A percentile compares a stretch with the other conserved stretches of the same genome.
Conservation (phyloP, 2,329 filamentous ascomycete species). For the Ilyonectria sp. region DNA sequence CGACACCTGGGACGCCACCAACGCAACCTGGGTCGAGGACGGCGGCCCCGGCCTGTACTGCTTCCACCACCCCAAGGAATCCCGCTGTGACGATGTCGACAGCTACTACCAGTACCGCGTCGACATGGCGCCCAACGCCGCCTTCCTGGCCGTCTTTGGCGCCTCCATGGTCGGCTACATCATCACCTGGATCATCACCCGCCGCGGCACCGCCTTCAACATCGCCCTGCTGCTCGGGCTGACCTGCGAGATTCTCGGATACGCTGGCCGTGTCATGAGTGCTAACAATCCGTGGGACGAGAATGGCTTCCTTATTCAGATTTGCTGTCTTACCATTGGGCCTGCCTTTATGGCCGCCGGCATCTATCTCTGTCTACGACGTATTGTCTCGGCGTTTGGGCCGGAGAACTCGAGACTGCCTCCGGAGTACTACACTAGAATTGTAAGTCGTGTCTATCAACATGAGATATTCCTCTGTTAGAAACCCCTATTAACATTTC, state of each 20-base stretch:
- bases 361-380: slow-evolving; percentile 73
- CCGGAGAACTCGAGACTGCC: slow-evolving; percentile 64
- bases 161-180: slow-evolving; percentile 60
- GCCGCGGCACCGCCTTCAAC: slow-evolving; percentile 65
- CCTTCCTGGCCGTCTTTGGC: slow-evolving; percentile 66
- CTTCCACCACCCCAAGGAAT: slow-evolving; percentile 44
- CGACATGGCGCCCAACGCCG: slow-evolving; percentile 64
- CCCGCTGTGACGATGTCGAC: slow-evolving; percentile 51
- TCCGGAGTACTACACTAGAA: slow-evolving; percentile 64
- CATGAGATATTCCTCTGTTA: no score
- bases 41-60: slow-evolving; percentile 47
- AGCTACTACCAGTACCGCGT: slow-evolving; percentile 67
- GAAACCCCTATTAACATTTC: neutral
- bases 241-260: slow-evolving; percentile 71
- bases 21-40: slow-evolving; percentile 40
- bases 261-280: slow-evolving; percentile 70
- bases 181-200: slow-evolving; percentile 58
- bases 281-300: slow-evolving; percentile 67
- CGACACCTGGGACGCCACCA: slow-evolving; percentile 36
- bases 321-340: slow-evolving; percentile 74
- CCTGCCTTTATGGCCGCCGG: slow-evolving; percentile 76
- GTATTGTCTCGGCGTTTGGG: slow-evolving; percentile 65
- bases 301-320: slow-evolving; percentile 68
- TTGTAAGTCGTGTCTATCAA: slow-evolving; percentile 53
- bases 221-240: slow-evolving; percentile 69